Percentiles rank a stretch among this genome's conserved stretches.
phyloP scores from a whole-genome alignment of 1,284 basidiomycete genomes.

The Cryptococcus depauperatus region DNA sequence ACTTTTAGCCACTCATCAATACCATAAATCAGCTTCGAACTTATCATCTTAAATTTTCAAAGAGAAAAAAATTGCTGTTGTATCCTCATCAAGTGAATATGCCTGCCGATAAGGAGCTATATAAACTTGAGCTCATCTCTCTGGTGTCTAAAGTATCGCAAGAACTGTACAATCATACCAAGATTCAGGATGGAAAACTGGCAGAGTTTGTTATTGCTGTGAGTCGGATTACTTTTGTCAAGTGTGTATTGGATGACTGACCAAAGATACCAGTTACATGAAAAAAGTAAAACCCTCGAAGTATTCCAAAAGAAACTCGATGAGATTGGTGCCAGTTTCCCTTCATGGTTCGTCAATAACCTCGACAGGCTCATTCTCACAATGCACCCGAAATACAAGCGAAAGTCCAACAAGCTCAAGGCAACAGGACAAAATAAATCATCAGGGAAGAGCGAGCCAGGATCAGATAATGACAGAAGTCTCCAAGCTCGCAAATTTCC shows the following conservation, averaged over 20 bases:
- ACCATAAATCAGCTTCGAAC: no score
- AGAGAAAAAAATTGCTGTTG: background rate
- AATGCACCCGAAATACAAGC: slow-evolving; percentile 95
- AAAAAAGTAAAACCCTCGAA: slow-evolving; percentile 56
- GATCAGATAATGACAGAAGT: slow-evolving; percentile 52
- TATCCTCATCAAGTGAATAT: no score
- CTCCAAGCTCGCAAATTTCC: slow-evolving; percentile 80
- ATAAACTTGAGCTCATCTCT: slow-evolving; percentile 83
- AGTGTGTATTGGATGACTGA: slow-evolving; percentile 1
- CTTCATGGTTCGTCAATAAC: slow-evolving; percentile 80
- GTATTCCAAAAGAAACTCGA: slow-evolving; percentile 73
- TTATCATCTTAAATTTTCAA: no score
- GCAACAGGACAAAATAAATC: slow-evolving; percentile 14
- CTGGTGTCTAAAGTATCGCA: slow-evolving; percentile 81
- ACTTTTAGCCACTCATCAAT: no score
- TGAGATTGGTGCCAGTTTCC: slow-evolving; percentile 76
- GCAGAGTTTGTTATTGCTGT: slow-evolving; percentile 87
- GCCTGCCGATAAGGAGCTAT: slow-evolving; percentile 68
- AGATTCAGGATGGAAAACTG: slow-evolving; percentile 76
- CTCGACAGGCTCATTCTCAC: slow-evolving; percentile 89
- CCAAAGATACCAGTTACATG: slow-evolving; percentile 66
- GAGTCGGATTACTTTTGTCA: slow-evolving; percentile 12
- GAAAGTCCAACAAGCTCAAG: slow-evolving; percentile 51
- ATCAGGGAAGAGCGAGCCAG: slow-evolving; percentile 33
- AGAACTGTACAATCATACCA: slow-evolving; percentile 75